These are phyloP conservation scores for Eremochloa ophiuroides DNA, from an alignment of 176 grass and related monocot species.

Conservation along the genomic window DNA sequence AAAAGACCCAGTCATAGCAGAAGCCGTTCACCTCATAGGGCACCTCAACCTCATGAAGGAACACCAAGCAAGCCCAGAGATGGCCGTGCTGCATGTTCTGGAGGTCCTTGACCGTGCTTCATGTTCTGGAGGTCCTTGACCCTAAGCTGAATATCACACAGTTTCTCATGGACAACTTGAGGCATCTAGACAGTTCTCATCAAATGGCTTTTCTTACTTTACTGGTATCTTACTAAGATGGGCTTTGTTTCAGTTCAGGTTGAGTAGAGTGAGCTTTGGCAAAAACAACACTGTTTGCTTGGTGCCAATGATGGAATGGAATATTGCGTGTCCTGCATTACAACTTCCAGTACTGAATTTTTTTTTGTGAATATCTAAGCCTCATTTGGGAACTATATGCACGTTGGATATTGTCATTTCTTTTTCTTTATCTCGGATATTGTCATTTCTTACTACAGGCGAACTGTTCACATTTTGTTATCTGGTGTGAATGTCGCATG, in stretches of 20 bases:
- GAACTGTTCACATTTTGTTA: neutral
- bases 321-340: neutral
- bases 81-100: slow-evolving; percentile 11
- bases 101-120: slow-evolving; percentile 14
- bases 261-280: neutral
- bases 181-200: slow-evolving; percentile 21
- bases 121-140: slow-evolving; percentile 9
- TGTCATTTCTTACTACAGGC: neutral
- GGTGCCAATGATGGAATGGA: neutral
- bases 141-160: neutral
- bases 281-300: neutral
- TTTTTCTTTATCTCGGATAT: too few relatives aligned
- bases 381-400: neutral
- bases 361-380: neutral
- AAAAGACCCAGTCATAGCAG: slow-evolving; percentile 44
- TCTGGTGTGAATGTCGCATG: too few relatives aligned
- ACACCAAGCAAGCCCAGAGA: slow-evolving; percentile 8
- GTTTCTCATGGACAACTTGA: neutral
- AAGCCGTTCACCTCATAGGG: slow-evolving; percentile 34
- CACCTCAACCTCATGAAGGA: slow-evolving; percentile 26
- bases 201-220: slow-evolving; percentile 8
- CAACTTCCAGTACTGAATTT: neutral
- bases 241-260: neutral
- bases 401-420: neutral
- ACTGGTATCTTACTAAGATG: slow-evolving; percentile 4